phyloP scores from a whole-genome alignment of 2,329 filamentous ascomycete genomes.

The Sporothrix phasma region DNA sequence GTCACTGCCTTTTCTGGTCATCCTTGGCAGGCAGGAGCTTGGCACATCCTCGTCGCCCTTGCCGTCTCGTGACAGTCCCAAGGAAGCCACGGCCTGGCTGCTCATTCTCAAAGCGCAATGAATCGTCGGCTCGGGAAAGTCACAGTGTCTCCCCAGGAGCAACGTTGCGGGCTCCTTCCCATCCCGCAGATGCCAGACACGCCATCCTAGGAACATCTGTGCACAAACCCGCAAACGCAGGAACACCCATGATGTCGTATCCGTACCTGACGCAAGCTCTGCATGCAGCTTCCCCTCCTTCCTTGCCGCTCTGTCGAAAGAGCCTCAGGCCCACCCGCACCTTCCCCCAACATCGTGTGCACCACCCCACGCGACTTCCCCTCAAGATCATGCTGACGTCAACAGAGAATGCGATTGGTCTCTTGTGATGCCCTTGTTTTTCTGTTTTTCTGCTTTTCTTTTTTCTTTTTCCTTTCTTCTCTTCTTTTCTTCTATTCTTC shows the following conservation, averaged over 20 bases:
- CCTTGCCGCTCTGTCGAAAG: neutral
- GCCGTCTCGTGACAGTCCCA: neutral
- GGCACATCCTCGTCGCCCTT: neutral
- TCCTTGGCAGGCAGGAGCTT: neutral
- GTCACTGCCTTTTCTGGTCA: neutral
- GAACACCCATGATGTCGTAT: neutral
- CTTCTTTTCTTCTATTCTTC: too few relatives aligned
- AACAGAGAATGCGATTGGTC: neutral
- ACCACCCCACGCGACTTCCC: neutral
- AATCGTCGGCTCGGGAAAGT: neutral
- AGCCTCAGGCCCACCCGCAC: constrained; percentile 3
- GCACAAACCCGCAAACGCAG: neutral
- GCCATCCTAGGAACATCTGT: neutral
- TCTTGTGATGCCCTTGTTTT: neutral
- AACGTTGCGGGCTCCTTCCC: neutral
- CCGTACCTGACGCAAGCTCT: constrained; percentile 4
- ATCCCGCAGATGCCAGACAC: neutral
- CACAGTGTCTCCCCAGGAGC: too few relatives aligned
- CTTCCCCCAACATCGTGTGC: neutral
- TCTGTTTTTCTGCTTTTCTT: neutral
- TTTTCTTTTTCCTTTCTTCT: too few relatives aligned
- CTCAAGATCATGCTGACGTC: neutral
- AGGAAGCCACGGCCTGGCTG: neutral
- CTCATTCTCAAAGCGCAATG: neutral
- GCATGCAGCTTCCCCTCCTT: neutral